A percentile compares a stretch with the other conserved stretches of the same genome.
Evolutionary conservation across 2,329 filamentous ascomycete genomes (phyloP).

Genomic region (Aspergillus flavus): DNA sequence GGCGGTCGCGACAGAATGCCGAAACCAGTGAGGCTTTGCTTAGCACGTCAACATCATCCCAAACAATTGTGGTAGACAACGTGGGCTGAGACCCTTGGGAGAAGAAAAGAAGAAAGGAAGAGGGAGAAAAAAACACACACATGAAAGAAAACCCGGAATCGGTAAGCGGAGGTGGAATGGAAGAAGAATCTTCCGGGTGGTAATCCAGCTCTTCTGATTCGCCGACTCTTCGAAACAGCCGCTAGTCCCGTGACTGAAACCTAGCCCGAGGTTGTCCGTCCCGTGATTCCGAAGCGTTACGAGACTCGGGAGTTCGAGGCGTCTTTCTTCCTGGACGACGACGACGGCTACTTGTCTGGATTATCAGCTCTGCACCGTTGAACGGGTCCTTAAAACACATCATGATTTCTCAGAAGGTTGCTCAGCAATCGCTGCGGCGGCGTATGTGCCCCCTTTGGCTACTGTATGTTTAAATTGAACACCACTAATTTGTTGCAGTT

Average conservation of each 20-base stretch:
- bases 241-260: slow-evolving; percentile 38
- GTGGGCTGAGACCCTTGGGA: slow-evolving; percentile 44
- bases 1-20: slow-evolving; percentile 49
- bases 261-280: slow-evolving; percentile 45
- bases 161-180: slow-evolving; percentile 24
- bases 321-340: slow-evolving; percentile 25
- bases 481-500: slow-evolving; percentile 39
- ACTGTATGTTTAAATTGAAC: slow-evolving; percentile 16
- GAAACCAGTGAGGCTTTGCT: slow-evolving; percentile 44
- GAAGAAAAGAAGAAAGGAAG: slow-evolving; percentile 12
- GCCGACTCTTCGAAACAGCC: slow-evolving; percentile 14
- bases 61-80: slow-evolving; percentile 34
- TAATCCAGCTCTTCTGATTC: slow-evolving; percentile 41
- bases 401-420: slow-evolving; percentile 53
- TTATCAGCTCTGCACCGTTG: slow-evolving; percentile 12
- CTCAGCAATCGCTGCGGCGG: slow-evolving; percentile 52
- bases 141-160: slow-evolving; percentile 12
- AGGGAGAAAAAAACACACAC: slow-evolving; percentile 22
- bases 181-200: slow-evolving; percentile 41
- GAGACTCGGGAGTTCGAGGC: slow-evolving; percentile 27
- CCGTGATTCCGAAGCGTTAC: slow-evolving; percentile 40
- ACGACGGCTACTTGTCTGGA: slow-evolving; percentile 17
- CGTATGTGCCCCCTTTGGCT: slow-evolving; percentile 38
- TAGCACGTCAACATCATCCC: slow-evolving; percentile 44
- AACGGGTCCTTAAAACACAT: slow-evolving; percentile 22